Base-by-base conservation (phyloP, 2,329 filamentous ascomycete genomes). In the Fusarium sp. region DNA sequence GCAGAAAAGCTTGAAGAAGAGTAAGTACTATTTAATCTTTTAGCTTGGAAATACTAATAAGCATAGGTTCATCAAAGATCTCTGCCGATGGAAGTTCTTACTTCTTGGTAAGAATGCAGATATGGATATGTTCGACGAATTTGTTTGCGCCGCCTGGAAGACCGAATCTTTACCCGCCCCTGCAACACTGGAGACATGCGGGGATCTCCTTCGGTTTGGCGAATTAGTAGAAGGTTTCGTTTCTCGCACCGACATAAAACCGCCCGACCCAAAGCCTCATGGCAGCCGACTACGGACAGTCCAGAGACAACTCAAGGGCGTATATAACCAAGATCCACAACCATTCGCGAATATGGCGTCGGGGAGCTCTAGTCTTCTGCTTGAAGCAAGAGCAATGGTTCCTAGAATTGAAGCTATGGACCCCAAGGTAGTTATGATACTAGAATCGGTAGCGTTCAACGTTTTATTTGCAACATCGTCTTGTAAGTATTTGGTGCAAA, bases 11-110 rank as follows among this genome's bases (percentile, higher is more conserved):
- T 54, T 41, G 47, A 58, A 35, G 49, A 40, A 17, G 59, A 70
- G 69, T 70, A 61, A 32, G 65, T 48, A 11, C 6, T 13, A 13
- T 8, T 2, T 11, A 10, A 15, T 14, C 13, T 14, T 17, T 9
- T 20, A 2, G 22, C 30, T 11, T 9, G 37, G 6, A 17, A 13
- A 23, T n/a, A 27, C 56, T 71, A 33, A 73, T 27, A 9, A 23
- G 17, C 7, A 2, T n/a, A 76, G 75, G 14, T 76, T 76, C 27
- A 49, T 56, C 6, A 58, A 65, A 10, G 75, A 76, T 48, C 51
- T 76, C 6, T 54, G 64, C 7, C 67, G 74, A 13, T 76, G 75
- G 75, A 74, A 66, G 30, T 49, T 64, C 3, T 17, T 73, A 3
- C 27, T 76, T 6, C 51, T 63, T 1, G 45, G 49, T 10, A 37